phyloP scores from a whole-genome alignment of 2,329 filamentous ascomycete species.

The Trichothecium sympodiale region DNA sequence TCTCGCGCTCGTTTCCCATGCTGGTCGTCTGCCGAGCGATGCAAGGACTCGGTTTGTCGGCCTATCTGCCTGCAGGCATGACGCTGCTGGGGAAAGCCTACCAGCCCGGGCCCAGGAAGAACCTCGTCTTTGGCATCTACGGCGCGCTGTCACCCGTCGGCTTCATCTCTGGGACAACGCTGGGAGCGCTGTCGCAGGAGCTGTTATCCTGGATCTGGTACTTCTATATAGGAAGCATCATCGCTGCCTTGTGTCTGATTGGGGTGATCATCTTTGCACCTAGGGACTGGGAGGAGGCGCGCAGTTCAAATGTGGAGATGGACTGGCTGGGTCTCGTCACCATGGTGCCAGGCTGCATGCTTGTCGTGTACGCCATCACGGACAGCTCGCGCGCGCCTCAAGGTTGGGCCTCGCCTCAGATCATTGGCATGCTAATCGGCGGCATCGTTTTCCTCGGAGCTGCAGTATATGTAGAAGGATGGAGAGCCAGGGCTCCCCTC shows the following conservation, averaged over 20 bases:
- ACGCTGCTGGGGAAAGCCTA: slow-evolving; percentile 60
- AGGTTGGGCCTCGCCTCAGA: slow-evolving; percentile 55
- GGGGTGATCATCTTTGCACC: slow-evolving; percentile 28
- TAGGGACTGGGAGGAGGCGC: slow-evolving; percentile 20
- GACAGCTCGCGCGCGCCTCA: slow-evolving; percentile 49
- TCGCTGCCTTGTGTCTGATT: slow-evolving; percentile 35
- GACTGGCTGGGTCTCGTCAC: slow-evolving; percentile 48
- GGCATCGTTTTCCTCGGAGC: slow-evolving; percentile 40
- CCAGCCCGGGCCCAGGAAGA: slow-evolving; percentile 60
- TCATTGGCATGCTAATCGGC: slow-evolving; percentile 45
- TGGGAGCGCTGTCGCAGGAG: slow-evolving; percentile 51
- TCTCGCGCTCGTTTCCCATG: slow-evolving; percentile 52
- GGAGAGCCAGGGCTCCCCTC: slow-evolving; percentile 48
- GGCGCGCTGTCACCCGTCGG: slow-evolving; percentile 42
- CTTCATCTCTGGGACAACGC: slow-evolving; percentile 52
- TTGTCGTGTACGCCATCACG: slow-evolving; percentile 60
- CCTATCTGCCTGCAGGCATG: slow-evolving; percentile 60
- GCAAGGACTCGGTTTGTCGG: slow-evolving; percentile 63
- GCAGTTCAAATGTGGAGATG: slow-evolving; percentile 30
- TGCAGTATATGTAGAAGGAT: slow-evolving; percentile 54
- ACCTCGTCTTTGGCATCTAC: slow-evolving; percentile 49
- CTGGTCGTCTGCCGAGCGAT: slow-evolving; percentile 59
- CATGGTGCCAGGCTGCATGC: slow-evolving; percentile 45
- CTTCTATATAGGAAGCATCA: slow-evolving; percentile 49
- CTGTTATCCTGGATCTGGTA: slow-evolving; percentile 53